Evolutionary conservation across 192 early-diverging fungal genomes (phyloP).

Genomic region (Entomortierella chlamydospora): DNA sequence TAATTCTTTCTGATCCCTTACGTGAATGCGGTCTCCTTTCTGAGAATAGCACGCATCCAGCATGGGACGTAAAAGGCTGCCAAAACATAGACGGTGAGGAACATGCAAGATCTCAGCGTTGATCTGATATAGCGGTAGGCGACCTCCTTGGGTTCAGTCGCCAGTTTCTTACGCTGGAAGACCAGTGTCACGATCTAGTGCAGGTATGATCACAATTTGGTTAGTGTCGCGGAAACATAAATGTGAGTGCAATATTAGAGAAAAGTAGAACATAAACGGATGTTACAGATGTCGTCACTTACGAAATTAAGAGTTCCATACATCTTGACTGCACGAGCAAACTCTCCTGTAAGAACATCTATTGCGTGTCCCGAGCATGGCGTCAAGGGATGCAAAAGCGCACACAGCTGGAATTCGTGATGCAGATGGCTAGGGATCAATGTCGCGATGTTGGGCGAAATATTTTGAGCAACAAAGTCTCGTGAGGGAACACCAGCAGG

Average conservation of each 20-base stretch:
- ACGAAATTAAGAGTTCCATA: slow-evolving; percentile 73
- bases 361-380: slow-evolving; percentile 60
- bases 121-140: slow-evolving; percentile 63
- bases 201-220: not conserved
- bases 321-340: slow-evolving; percentile 67
- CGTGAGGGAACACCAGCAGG: slow-evolving; percentile 63
- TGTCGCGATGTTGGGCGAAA: slow-evolving; percentile 64
- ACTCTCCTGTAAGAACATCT: slow-evolving; percentile 55
- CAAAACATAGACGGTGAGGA: slow-evolving; percentile 66
- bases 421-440: slow-evolving; percentile 55
- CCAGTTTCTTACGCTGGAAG: slow-evolving; percentile 53
- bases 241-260: not conserved
- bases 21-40: slow-evolving; percentile 59
- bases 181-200: slow-evolving; percentile 60
- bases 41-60: slow-evolving; percentile 58
- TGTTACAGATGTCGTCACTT: slow-evolving; percentile 15
- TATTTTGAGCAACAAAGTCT: slow-evolving; percentile 62
- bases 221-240: not conserved
- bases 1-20: slow-evolving; percentile 39
- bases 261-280: not conserved
- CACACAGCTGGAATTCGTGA: slow-evolving; percentile 69
- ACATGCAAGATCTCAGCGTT: slow-evolving; percentile 67
- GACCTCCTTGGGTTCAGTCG: slow-evolving; percentile 53
- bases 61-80: slow-evolving; percentile 66
- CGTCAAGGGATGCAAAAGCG: slow-evolving; percentile 69